phyloP scores from a whole-genome alignment of 2,329 filamentous ascomycete species.

The Trichoderma semiorbis region DNA sequence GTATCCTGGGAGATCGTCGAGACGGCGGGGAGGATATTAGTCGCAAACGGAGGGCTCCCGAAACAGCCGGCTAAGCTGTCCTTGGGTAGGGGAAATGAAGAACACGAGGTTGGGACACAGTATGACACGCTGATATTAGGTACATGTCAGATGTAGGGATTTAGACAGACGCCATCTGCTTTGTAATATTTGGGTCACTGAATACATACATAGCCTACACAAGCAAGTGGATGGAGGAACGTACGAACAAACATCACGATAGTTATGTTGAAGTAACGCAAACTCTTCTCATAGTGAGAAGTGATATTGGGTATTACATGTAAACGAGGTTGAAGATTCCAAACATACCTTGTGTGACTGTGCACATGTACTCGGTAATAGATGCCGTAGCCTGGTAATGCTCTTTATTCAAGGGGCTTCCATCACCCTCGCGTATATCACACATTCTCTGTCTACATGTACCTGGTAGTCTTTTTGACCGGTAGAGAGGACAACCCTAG shows the following conservation, averaged over 20 bases:
- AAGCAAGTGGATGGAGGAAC: neutral
- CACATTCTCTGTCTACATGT: neutral
- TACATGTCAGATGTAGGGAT: neutral
- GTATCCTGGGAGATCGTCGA: slow-evolving; percentile 17
- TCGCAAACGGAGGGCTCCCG: slow-evolving; percentile 13
- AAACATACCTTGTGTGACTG: neutral
- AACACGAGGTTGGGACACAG: neutral
- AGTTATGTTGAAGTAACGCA: neutral
- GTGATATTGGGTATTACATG: neutral
- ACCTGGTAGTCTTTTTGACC: neutral
- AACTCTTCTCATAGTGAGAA: neutral
- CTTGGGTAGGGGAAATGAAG: neutral
- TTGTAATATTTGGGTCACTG: neutral
- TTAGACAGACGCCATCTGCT: neutral
- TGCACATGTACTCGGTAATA: neutral
- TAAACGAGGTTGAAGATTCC: neutral
- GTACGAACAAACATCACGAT: neutral
- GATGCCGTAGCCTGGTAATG: neutral
- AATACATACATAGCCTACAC: neutral
- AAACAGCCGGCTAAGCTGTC: neutral
- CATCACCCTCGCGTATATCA: neutral
- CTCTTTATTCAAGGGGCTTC: neutral
- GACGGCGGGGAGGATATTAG: slow-evolving; percentile 14
- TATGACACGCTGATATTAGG: neutral
- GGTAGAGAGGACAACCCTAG: neutral